phyloP scores from a whole-genome alignment of 805 yeast genomes.

The Starmera quercuum region DNA sequence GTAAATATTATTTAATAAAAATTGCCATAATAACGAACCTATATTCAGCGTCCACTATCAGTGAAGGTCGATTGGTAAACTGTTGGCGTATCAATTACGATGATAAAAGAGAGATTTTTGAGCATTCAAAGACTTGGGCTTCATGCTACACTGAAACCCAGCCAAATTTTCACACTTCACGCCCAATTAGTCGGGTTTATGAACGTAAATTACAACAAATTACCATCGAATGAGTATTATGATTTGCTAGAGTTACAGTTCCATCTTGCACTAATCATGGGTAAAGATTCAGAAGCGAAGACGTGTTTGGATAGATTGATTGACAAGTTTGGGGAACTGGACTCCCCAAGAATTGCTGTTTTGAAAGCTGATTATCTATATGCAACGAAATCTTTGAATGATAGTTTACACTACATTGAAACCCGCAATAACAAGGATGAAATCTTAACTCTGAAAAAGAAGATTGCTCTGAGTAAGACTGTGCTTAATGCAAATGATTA shows the following conservation, averaged over 20 bases:
- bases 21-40: too few relatives aligned
- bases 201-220: conserved; percentile 12
- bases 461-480: conserved; percentile 12
- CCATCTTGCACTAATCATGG: conserved; percentile 51
- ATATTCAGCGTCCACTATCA: too few relatives aligned
- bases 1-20: too few relatives aligned
- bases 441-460: conserved; percentile 15
- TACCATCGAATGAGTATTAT: conserved; percentile 35
- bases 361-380: conserved; percentile 51
- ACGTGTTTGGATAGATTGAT: conserved; percentile 51
- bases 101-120: conserved; percentile 37
- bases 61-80: neutral
- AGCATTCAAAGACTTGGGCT: conserved; percentile 41
- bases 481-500: conserved; percentile 25
- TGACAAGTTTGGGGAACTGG: conserved; percentile 57
- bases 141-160: conserved; percentile 43
- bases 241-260: conserved; percentile 66
- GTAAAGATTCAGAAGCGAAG: conserved; percentile 67
- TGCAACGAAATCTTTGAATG: conserved; percentile 36
- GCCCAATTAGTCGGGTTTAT: conserved; percentile 27
- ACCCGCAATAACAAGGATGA: conserved; percentile 17
- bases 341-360: conserved; percentile 48
- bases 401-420: conserved; percentile 30
- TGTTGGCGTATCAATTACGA: conserved; percentile 3
- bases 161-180: conserved; percentile 27